phyloP scores from a whole-genome alignment of 495 filamentous ascomycete genomes.

The Neurospora sublineolata region DNA sequence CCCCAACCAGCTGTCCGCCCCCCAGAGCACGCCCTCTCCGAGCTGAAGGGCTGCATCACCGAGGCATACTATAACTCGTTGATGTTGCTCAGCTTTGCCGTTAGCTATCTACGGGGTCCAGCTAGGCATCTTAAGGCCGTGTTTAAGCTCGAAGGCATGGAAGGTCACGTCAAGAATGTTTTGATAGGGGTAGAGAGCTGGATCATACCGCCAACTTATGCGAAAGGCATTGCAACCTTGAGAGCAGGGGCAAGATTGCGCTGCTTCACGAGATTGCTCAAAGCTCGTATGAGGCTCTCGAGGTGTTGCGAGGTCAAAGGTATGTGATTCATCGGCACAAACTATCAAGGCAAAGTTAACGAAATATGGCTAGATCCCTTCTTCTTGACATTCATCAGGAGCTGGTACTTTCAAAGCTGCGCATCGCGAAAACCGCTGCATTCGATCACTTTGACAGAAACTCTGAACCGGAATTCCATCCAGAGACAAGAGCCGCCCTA shows the following conservation, averaged over 20 bases:
- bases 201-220: not conserved
- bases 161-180: not conserved
- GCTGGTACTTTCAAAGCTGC: conserved; percentile 3
- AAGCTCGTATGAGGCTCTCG: not conserved
- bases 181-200: not conserved
- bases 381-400: not conserved
- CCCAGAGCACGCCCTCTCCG: not conserved
- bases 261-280: not conserved
- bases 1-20: not conserved
- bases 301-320: not conserved
- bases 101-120: not conserved
- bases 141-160: not conserved
- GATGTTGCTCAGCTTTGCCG: not conserved
- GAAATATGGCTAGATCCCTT: not conserved
- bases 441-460: conserved; percentile 21
- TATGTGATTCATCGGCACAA: not conserved
- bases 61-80: not conserved
- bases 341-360: not conserved
- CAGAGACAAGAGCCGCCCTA: conserved; percentile 18
- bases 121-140: not conserved
- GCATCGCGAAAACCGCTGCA: conserved; percentile 10
- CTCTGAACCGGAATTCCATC: conserved; percentile 16
- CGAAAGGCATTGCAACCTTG: not conserved
- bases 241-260: not conserved
- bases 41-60: not conserved